These are phyloP conservation scores for Acmispon strigosus DNA, from an alignment of 306 rosid genomes.

Conservation along the genomic window DNA sequence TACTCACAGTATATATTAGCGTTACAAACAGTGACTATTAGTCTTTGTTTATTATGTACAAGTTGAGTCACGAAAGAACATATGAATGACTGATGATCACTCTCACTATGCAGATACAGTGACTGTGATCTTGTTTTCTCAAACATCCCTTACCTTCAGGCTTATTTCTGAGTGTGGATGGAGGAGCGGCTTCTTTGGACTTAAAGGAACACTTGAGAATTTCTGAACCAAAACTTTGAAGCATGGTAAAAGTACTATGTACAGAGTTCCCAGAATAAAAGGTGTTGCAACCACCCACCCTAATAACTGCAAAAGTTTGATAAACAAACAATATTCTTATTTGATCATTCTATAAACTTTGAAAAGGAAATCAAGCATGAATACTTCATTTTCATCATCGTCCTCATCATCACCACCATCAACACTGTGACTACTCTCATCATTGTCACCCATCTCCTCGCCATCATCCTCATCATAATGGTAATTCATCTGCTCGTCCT, in stretches of 20 bases:
- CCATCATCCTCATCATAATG: no score
- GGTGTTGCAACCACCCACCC: constrained; percentile 87
- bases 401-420: no score
- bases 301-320: constrained; percentile 51
- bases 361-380: constrained; percentile 3
- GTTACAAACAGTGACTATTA: not conserved
- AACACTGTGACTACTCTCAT: no score
- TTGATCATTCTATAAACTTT: not conserved
- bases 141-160: constrained; percentile 60
- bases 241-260: constrained; percentile 49
- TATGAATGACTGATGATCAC: not conserved
- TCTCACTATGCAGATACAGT: not conserved
- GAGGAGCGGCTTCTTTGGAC: constrained; percentile 44
- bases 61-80: constrained; percentile 16
- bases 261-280: constrained; percentile 46
- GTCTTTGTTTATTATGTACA: constrained; percentile 12
- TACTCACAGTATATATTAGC: constrained; percentile 7
- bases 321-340: not conserved
- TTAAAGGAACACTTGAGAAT: constrained; percentile 49
- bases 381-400: not conserved
- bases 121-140: constrained; percentile 22
- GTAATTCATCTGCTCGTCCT: no score
- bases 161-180: constrained; percentile 39
- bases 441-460: no score
- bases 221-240: constrained; percentile 66